Evolutionary conservation across 305 asterid genomes (phyloP), one percentile per base, ranked within the genome.

Genomic region (Galium porrigens): DNA sequence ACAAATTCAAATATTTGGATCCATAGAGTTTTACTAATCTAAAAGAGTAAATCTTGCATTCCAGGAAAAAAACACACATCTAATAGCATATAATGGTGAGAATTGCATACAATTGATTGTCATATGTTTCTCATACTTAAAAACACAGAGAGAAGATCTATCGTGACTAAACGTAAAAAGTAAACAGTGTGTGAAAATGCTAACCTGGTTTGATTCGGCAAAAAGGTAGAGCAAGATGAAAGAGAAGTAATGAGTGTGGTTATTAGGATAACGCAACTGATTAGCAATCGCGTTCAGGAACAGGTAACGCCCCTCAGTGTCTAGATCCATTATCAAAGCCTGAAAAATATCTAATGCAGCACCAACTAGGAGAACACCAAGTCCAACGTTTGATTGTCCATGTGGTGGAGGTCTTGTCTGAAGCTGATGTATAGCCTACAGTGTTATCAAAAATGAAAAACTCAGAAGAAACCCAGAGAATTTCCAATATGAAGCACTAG

Each of bases 241-340:
- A 63, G 99, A 94, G 94, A 87, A 94, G 84, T 88, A 90, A 72
- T 81, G 95, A 0, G 99, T 94, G 84, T 94, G 97, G 76, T 80
- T 90, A 83, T 94, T 94, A 6, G 97, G 99, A 71, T 94, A 94
- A 11, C 99, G 99, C 48, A 94, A 72, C 81, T 94, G 99, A 70
- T 94, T 94, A 73, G 96, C 99, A 64, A 90, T 77, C 32, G 99
- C 96, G 17, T 90, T 94, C 81, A 94, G 70, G 78, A 94, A 94
- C 29, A 94, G 86, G 84, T 90, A 94, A 54, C 97, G 90, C 20
- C 99, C 99, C 81, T 94, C 99, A 0, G 94, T 80, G 67, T 94
- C 97, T 58, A 94, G 84, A 69, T 94, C 99, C 72, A 80, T 39
- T 70, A 87, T 85, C 82, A 94, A 73, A 1, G 80, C 65, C 84